A percentile compares a stretch with the other conserved stretches of the same genome.
Evolutionary conservation across 2,329 filamentous ascomycete genomes (phyloP).

Genomic region (Claviceps purpurea): DNA sequence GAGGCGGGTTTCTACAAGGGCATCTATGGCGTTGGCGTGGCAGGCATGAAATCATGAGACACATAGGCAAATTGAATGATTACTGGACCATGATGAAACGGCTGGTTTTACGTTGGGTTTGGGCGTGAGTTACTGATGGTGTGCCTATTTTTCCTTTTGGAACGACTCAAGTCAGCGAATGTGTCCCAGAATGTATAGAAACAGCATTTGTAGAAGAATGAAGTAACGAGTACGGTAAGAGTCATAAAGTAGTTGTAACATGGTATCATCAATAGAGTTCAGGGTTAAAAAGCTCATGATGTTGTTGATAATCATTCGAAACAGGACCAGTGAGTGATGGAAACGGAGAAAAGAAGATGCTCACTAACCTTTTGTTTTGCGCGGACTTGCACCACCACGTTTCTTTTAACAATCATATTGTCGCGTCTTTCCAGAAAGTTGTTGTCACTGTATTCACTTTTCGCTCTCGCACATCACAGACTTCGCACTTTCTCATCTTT

Average conservation of each 20-base stretch:
- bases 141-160: background rate
- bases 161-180: constrained; percentile 21
- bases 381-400: background rate
- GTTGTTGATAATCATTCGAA: constrained; percentile 41
- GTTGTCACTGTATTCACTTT: background rate
- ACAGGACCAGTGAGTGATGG: background rate
- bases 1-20: constrained; percentile 4
- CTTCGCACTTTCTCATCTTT: background rate
- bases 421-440: no score
- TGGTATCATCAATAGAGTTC: constrained; percentile 43
- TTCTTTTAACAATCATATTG: background rate
- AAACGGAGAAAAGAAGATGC: constrained; percentile 2
- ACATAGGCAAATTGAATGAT: no score
- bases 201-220: constrained; percentile 7
- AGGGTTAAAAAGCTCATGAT: constrained; percentile 59
- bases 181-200: constrained; percentile 17
- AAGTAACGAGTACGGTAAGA: constrained; percentile 15
- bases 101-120: background rate
- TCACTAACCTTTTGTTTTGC: background rate
- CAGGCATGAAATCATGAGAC: background rate
- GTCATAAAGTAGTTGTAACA: constrained; percentile 46
- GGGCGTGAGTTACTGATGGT: no score
- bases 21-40: background rate
- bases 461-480: background rate
- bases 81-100: background rate